A percentile compares a stretch with the other conserved stretches of the same genome.
These are phyloP conservation scores for Graphilbum sp. DNA, from an alignment of 2,329 filamentous ascomycete genomes.

Conservation along the genomic window DNA sequence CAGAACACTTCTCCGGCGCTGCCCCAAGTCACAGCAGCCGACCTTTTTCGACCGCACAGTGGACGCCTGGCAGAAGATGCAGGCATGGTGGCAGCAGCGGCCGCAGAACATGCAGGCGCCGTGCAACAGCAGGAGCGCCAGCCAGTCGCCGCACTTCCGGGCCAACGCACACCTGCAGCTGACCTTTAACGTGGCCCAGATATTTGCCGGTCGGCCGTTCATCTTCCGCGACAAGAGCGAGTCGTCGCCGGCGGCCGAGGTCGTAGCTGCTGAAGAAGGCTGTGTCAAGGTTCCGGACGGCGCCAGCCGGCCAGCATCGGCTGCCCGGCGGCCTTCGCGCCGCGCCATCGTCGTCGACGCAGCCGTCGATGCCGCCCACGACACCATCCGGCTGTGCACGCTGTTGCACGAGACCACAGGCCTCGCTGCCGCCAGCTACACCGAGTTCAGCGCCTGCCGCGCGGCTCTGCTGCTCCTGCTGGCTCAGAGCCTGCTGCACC, in stretches of 20 bases:
- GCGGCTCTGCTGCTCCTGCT: constrained; percentile 30
- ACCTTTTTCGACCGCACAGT: constrained; percentile 22
- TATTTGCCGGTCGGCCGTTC: constrained; percentile 37
- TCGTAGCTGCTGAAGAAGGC: no score
- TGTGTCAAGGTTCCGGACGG: no score
- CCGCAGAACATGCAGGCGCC: constrained; percentile 23
- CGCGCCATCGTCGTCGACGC: constrained; percentile 25
- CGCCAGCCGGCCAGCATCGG: no score
- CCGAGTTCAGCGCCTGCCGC: constrained; percentile 38
- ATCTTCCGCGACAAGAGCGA: constrained; percentile 20
- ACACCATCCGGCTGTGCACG: constrained; percentile 32
- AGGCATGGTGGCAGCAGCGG: constrained; percentile 24
- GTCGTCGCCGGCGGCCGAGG: constrained; percentile 1
- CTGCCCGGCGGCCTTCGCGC: constrained; percentile 2
- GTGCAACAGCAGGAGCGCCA: no score
- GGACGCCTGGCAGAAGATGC: constrained; percentile 19
- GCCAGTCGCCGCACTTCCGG: constrained; percentile 24
- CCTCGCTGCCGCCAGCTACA: constrained; percentile 36
- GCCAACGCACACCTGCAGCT: constrained; percentile 33
- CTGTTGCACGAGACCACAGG: constrained; percentile 32
- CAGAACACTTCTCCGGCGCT: constrained; percentile 21
- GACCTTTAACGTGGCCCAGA: constrained; percentile 34
- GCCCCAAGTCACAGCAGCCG: constrained; percentile 20
- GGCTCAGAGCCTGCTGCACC: constrained; percentile 9
- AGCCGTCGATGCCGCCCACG: constrained; percentile 34